Base-by-base conservation (phyloP, 1,284 basidiomycete species). In the Athelia sp. region DNA sequence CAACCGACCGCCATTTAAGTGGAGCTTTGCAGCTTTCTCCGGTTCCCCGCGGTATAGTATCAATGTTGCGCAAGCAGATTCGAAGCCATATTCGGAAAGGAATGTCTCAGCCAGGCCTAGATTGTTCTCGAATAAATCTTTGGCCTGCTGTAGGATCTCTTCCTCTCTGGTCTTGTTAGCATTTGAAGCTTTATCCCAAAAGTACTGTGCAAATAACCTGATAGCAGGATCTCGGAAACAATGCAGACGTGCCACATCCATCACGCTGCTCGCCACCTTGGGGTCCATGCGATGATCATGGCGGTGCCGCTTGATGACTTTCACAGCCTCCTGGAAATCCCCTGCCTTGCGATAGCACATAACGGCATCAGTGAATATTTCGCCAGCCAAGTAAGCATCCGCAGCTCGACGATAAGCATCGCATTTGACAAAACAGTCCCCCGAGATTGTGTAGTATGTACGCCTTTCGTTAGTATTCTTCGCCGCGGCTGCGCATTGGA, bases 21-120 rank as follows among this genome's bases (percentile, higher is more conserved):
- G 75, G n/a, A 84, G 58, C 14, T 79, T 69, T 1, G 82, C 84
- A 0, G 83, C 84, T 23, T 85, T 79, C 0, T 58, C 50, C 42
- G 64, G 69, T 52, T 70, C 64, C 3, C 72, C 75, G 2, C 72
- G 63, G 4, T 66, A 60, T 44, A 75, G 69, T n/a, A 86, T 67
- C 8, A 86, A 58, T 0, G 62, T 59, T 0, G 75, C 77, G 15
- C 69, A 74, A 11, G 77, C 74, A 14, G 74, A 56, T 50, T 81
- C 76, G 4, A 87, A 67, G 19, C 74, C 76, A 45, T 72, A 75
- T 11, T 79, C 73, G 49, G 82, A 75, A 42, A 82, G 71, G 51
- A 81, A 87, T 38, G 79, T 74, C 8, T 84, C 52, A 15, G 73
- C 70, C 13, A 83, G 78, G 19, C 85, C 77, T 0, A 68, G 13